Base-by-base conservation (phyloP, 352 stramenopile genomes). In the Globisporangium uncinulatum region DNA sequence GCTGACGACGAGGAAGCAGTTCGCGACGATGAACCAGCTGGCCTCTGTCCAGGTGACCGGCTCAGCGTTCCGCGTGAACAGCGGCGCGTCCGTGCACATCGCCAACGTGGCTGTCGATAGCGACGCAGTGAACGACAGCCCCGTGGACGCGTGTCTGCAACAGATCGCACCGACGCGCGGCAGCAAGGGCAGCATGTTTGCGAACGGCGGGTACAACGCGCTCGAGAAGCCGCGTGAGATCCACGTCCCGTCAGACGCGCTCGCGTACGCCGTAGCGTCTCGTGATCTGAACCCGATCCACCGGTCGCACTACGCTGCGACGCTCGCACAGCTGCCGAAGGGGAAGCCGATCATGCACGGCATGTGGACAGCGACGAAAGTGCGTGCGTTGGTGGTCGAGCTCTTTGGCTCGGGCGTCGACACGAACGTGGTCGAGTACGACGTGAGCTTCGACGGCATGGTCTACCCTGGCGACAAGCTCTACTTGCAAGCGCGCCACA, bases 211-310 rank as follows among this genome's bases (percentile, higher is more conserved):
- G 11, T 87, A 80, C 49, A 70, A 89, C 53, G 66, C 92, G 54
- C 45, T 92, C 4, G 76, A 83, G 45, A 77, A 71, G 63, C 87
- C 87, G 6, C 17, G 86, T 20, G 68, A 76, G 37, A 90, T 92
- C 43, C 52, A 78, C 5, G 83, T 92, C 2, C 87, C 87, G 4
- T 62, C 59, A 17, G 74, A 73, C 50, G 84, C 83, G 15, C 61
- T 88, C 14, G 69, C 60, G 4, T 96, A 96, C 54, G 85, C 87
- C 0, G 70, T 88, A 5, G 84, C 85, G 24, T 95, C 85, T 39
- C 78, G 83, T 29, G 87, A 96, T 51, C 50, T 94, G 63, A 96
- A 96, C 65, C 80, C 87, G 39, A 96, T 96, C 53, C 83, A 96
- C 56, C 80, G 86, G 6, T 93, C 83, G 11, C 70, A 66, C 46